Percentiles rank a stretch among this genome's conserved stretches.
phyloP scores from a whole-genome alignment of 2,329 filamentous ascomycete genomes.

The Zasmidium citrigriseum region DNA sequence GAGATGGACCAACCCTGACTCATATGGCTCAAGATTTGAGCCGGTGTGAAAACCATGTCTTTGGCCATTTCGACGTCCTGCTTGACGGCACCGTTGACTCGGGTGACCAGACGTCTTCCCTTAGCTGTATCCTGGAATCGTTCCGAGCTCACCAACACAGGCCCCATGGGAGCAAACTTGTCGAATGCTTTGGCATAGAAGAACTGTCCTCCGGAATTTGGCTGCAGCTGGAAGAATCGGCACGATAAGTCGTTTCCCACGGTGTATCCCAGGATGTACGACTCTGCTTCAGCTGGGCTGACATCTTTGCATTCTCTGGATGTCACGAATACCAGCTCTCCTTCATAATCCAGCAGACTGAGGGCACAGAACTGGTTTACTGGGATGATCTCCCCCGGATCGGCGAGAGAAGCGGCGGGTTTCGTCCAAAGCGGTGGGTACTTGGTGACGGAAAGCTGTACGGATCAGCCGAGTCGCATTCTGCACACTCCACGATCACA shows the following conservation, averaged over 20 bases:
- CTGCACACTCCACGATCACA: background rate
- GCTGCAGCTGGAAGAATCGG: conserved; percentile 55
- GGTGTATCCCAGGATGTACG: conserved; percentile 57
- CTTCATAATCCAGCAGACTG: conserved; percentile 14
- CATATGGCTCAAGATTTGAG: conserved; percentile 25
- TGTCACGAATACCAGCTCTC: conserved; percentile 13
- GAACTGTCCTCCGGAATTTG: conserved; percentile 55
- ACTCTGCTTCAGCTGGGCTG: conserved; percentile 43
- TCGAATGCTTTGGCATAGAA: conserved; percentile 61
- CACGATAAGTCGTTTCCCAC: conserved; percentile 58
- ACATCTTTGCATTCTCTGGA: conserved; percentile 43
- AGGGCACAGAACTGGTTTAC: conserved; percentile 11
- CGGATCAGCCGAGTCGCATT: no score
- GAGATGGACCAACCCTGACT: conserved; percentile 47
- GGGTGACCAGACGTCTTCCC: conserved; percentile 45
- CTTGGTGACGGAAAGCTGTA: conserved; percentile 4
- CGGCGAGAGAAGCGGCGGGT: conserved; percentile 14
- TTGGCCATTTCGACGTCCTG: conserved; percentile 35
- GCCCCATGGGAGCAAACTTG: conserved; percentile 56
- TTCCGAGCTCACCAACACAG: conserved; percentile 45
- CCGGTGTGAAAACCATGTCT: conserved; percentile 38
- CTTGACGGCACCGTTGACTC: conserved; percentile 50
- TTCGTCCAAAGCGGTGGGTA: conserved; percentile 17
- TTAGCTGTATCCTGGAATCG: conserved; percentile 22
- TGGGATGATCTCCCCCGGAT: conserved; percentile 11